Base-by-base conservation (phyloP, 2,329 filamentous ascomycete genomes). In the Helicocarpus griseus region DNA sequence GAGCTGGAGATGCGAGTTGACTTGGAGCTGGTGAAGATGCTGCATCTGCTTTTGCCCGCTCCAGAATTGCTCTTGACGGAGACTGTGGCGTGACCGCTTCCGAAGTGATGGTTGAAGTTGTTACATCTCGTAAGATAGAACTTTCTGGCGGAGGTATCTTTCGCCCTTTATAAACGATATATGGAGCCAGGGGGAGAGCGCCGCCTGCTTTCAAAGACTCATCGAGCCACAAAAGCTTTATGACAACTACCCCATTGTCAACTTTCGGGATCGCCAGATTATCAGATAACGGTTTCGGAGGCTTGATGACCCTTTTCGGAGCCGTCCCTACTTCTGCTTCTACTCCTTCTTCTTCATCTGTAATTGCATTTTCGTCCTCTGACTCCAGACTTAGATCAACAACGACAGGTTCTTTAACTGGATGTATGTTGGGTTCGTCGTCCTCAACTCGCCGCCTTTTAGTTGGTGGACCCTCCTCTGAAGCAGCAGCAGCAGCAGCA, bases 181-280 rank as follows among this genome's bases (percentile, higher is more conserved):
- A 79, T n/a, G 71, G 61, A 8, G 70, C 65, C 2, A 77, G 54
- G 5, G 79, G 71, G 5, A 80, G 61, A 13, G 73, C 50, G 31
- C 60, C 60, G 9, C 71, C 69, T 19, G 68, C 61, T 50, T 66
- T 60, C 17, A 76, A 56, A 29, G 75, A 81, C 17, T 71, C 65
- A 3, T 73, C 60, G 22, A 82, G 60, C 80, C 80, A 83, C 11
- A 76, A 71, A 4, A 78, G 57, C 53, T 69, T 77, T 39, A 81
- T 59, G 2, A 82, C 75, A 53, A 70, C 73, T n/a, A 52, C 49
- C 31, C 52, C 48, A n/a, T 49, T 40, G 7, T 48, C 17, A 8
- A 47, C 38, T 31, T 44, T 39, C 33, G 38, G 47, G 22, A 35
- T 29, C 2, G 43, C 4, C 24, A 19, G 47, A 33, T n/a, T 40